These are phyloP conservation scores for Candida palmyrensis DNA, from an alignment of 805 yeast genomes.

Conservation along the genomic window DNA sequence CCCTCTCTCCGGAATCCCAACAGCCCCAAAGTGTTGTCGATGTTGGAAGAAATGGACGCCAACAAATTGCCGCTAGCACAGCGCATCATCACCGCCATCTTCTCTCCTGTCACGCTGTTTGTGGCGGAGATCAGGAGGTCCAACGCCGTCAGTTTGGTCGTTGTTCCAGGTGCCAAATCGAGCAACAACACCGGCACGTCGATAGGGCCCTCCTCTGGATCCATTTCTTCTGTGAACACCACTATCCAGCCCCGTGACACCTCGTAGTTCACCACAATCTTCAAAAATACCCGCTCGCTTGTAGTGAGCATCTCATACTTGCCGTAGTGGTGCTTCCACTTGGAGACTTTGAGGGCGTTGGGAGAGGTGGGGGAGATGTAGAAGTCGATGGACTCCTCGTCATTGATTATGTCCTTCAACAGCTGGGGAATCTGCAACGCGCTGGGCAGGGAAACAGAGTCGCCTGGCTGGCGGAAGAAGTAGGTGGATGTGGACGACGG, in stretches of 20 bases:
- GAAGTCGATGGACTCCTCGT: slow-evolving; percentile 32
- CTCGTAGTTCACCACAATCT: slow-evolving; percentile 35
- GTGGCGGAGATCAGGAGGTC: slow-evolving; percentile 31
- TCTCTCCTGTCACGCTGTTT: slow-evolving; percentile 27
- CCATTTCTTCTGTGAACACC: slow-evolving; percentile 36
- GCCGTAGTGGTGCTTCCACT: slow-evolving; percentile 37
- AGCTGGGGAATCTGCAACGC: slow-evolving; percentile 28
- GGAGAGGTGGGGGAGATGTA: slow-evolving; percentile 30
- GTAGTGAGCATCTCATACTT: slow-evolving; percentile 42
- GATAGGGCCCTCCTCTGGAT: slow-evolving; percentile 20
- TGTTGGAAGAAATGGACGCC: slow-evolving; percentile 18
- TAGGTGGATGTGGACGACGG: slow-evolving; percentile 39
- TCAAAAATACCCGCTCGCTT: slow-evolving; percentile 30
- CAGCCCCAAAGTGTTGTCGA: slow-evolving; percentile 24
- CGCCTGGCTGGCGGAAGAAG: slow-evolving; percentile 29
- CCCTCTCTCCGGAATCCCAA: slow-evolving; percentile 6
- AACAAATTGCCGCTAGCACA: slow-evolving; percentile 24
- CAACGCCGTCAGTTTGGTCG: slow-evolving; percentile 32
- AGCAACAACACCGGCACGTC: slow-evolving; percentile 34
- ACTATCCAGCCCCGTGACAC: slow-evolving; percentile 31
- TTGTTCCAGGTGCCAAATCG: slow-evolving; percentile 20
- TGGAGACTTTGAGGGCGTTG: slow-evolving; percentile 34
- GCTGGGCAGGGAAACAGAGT: slow-evolving; percentile 12
- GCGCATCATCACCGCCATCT: slow-evolving; percentile 26
- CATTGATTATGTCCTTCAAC: slow-evolving; percentile 33